A percentile compares a stretch with the other conserved stretches of the same genome.
phyloP scores from a whole-genome alignment of 2,329 filamentous ascomycete species.

The Cladosporium sp. region DNA sequence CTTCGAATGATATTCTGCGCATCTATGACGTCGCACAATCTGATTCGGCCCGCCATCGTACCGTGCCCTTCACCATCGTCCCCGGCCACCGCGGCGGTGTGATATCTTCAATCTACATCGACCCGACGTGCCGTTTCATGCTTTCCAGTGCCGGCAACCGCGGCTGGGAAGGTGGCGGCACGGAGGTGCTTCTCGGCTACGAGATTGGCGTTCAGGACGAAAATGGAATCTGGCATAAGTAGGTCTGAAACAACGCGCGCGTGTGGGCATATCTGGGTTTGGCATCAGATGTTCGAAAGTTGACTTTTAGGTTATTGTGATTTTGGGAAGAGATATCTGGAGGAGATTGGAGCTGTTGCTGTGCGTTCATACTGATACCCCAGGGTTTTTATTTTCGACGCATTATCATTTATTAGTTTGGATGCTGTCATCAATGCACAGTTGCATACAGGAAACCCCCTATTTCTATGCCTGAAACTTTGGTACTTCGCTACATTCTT shows the following conservation, averaged over 20 bases:
- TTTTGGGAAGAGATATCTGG: not conserved
- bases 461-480: not conserved
- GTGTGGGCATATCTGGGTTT: not conserved
- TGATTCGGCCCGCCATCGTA: slow-evolving; percentile 67
- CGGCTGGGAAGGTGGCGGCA: slow-evolving; percentile 89
- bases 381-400: slow-evolving; percentile 4
- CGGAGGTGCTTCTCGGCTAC: slow-evolving; percentile 91
- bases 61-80: slow-evolving; percentile 93
- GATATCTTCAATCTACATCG: slow-evolving; percentile 81
- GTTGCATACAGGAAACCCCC: not conserved
- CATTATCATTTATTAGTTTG: not conserved
- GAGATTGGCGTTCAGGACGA: slow-evolving; percentile 63
- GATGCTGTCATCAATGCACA: not conserved
- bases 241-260: not conserved
- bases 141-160: slow-evolving; percentile 87
- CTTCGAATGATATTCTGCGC: slow-evolving; percentile 88
- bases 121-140: slow-evolving; percentile 87
- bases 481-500: not conserved
- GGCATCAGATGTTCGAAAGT: not conserved
- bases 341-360: not conserved
- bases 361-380: slow-evolving; percentile 8
- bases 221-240: slow-evolving; percentile 33
- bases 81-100: slow-evolving; percentile 88
- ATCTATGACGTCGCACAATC: slow-evolving; percentile 80
- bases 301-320: not conserved